These are phyloP conservation scores for Colletotrichum cuscutae DNA, from an alignment of 2,329 filamentous ascomycete genomes.

Conservation along the genomic window DNA sequence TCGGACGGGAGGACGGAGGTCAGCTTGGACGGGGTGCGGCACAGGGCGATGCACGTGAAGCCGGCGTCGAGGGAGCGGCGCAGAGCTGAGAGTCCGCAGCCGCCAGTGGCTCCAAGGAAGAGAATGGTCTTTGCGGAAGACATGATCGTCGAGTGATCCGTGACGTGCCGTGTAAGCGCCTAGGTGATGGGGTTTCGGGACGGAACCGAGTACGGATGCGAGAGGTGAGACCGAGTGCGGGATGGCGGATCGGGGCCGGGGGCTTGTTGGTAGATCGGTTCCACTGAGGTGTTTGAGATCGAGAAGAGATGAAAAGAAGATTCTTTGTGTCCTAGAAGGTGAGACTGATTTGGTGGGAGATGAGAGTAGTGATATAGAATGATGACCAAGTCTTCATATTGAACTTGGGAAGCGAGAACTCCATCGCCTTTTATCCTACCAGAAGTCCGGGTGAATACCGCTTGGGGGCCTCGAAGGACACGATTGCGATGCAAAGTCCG, in stretches of 20 bases:
- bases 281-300: background rate
- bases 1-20: constrained; percentile 45
- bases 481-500: background rate
- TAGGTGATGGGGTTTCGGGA: background rate
- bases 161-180: background rate
- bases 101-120: constrained; percentile 65
- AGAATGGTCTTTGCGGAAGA: constrained; percentile 51
- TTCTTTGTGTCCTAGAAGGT: background rate
- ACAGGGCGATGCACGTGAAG: constrained; percentile 59
- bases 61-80: constrained; percentile 56
- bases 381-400: background rate
- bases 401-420: background rate
- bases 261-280: background rate
- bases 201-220: constrained; percentile 31
- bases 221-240: background rate
- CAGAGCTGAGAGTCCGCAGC: constrained; percentile 59
- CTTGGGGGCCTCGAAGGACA: background rate
- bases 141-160: constrained; percentile 4
- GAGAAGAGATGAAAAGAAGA: background rate
- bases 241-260: background rate
- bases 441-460: background rate
- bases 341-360: background rate
- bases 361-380: background rate
- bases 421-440: background rate
- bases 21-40: constrained; percentile 61